These are phyloP conservation scores for Lactifluus rugatus DNA, from an alignment of 768 basidiomycete species.

Conservation along the genomic window DNA sequence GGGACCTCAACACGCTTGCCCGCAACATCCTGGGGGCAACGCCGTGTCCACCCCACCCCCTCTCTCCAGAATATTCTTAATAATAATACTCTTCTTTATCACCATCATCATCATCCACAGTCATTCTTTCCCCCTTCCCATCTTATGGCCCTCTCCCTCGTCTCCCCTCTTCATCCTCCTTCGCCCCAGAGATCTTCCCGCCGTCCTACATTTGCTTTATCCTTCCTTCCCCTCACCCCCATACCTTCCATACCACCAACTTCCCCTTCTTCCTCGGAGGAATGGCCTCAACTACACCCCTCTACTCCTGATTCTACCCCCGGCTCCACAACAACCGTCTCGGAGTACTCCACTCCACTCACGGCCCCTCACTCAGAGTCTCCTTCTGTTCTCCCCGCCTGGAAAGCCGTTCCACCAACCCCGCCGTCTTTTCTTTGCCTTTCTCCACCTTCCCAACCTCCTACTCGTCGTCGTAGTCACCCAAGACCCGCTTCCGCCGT, in stretches of 20 bases:
- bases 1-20: neutral
- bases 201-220: conserved; percentile 1
- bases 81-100: neutral
- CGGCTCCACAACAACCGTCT: neutral
- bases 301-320: conserved; percentile 7
- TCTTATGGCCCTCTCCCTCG: conserved; percentile 12
- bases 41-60: neutral
- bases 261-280: neutral
- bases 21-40: neutral
- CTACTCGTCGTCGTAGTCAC: conserved; percentile 13
- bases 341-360: conserved; percentile 8
- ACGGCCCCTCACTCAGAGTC: conserved; percentile 3
- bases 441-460: conserved; percentile 6
- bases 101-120: neutral
- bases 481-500: conserved; percentile 14
- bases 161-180: conserved; percentile 7
- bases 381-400: conserved; percentile 9
- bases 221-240: conserved; percentile 8
- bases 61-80: neutral
- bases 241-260: conserved; percentile 8
- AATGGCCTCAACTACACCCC: conserved; percentile 4
- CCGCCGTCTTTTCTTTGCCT: conserved; percentile 11
- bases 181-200: conserved; percentile 1
- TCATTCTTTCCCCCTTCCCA: neutral
- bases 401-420: conserved; percentile 18